Evolutionary conservation across 2,329 filamentous ascomycete genomes (phyloP), one percentile per base, ranked within the genome.

Genomic region (Curvularia sp.): DNA sequence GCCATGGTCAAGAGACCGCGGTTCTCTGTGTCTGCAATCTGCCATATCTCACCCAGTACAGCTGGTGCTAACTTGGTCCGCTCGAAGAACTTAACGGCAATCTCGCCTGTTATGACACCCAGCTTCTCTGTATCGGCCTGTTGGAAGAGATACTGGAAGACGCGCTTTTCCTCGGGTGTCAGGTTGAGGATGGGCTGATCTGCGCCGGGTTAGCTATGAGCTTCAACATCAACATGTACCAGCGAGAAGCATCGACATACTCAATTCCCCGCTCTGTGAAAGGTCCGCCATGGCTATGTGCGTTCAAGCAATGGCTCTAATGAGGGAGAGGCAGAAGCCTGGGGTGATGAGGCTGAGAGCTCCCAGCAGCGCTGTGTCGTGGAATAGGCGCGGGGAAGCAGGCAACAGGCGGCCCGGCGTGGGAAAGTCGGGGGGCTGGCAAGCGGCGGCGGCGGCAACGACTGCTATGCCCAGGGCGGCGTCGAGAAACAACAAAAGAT

Each of bases 61-160:
- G 91, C 88, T 53, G 93, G 92, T 61, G 94, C 88, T 49, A 99
- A 84, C 68, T 91, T 89, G 46, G 95, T 98, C 83, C 95, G 95
- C 79, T 98, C 93, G 75, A 99, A 99, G 83, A 99, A 98, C 77
- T 93, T 92, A 77, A 99, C 93, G 58, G 95, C 95, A 61, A 96
- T 86, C 79, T 99, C 95, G 78, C 95, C 95, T 18, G 95, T 97
- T 33, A 99, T 92, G 64, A 98, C 93, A 55, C 93, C 93, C 57
- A 97, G 89, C 75, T 87, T 90, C 70, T 97, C 95, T 59, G 89
- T 90, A 79, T 99, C 95, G 66, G 95, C 95, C 71, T 93, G 89
- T 77, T 91, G 88, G 81, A 99, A 97, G 63, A 99, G 88, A 79
- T 95, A 92, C 69, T 90, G 92, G 79, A 96, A 99, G 59, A 91